Evolutionary conservation across 352 stramenopile species (phyloP).

Genomic region (Phytophthora megakarya): DNA sequence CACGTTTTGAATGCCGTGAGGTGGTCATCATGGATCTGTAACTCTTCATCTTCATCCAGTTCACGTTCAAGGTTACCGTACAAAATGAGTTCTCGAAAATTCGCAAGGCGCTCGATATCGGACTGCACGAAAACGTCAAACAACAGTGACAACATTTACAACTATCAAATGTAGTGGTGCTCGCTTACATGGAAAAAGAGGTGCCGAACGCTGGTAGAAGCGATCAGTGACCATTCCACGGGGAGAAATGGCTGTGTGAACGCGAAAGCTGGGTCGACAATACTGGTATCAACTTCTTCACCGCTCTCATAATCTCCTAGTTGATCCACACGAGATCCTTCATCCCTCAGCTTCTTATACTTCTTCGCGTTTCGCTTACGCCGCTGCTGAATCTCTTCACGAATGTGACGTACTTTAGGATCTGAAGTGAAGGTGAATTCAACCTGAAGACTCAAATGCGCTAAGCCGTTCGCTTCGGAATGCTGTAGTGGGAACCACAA

Average conservation of each 20-base stretch:
- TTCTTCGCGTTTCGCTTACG: slow-evolving; percentile 4
- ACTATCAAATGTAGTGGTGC: background rate
- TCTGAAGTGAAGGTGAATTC: slow-evolving; percentile 40
- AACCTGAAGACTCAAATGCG: slow-evolving; percentile 46
- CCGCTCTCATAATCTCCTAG: background rate
- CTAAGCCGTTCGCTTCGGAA: slow-evolving; percentile 18
- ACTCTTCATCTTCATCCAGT: slow-evolving; percentile 49
- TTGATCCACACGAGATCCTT: background rate
- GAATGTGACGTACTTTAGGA: slow-evolving; percentile 31
- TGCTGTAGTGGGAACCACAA: slow-evolving; percentile 52
- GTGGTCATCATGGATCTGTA: slow-evolving; percentile 59
- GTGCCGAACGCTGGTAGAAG: slow-evolving; percentile 55
- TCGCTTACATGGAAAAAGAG: slow-evolving; percentile 68
- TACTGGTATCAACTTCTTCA: slow-evolving; percentile 1
- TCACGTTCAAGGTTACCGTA: slow-evolving; percentile 59
- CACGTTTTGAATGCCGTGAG: slow-evolving; percentile 54
- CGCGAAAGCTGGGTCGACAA: slow-evolving; percentile 60
- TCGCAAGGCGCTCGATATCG: slow-evolving; percentile 54
- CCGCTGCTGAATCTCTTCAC: slow-evolving; percentile 18
- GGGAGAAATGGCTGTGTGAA: slow-evolving; percentile 53
- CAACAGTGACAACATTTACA: slow-evolving; percentile 2
- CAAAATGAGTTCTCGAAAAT: slow-evolving; percentile 61
- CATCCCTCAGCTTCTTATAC: background rate
- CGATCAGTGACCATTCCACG: slow-evolving; percentile 67
- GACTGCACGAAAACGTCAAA: slow-evolving; percentile 30